These are phyloP conservation scores for Fomitopsis pulvina DNA, from an alignment of 768 basidiomycete species.

Conservation along the genomic window DNA sequence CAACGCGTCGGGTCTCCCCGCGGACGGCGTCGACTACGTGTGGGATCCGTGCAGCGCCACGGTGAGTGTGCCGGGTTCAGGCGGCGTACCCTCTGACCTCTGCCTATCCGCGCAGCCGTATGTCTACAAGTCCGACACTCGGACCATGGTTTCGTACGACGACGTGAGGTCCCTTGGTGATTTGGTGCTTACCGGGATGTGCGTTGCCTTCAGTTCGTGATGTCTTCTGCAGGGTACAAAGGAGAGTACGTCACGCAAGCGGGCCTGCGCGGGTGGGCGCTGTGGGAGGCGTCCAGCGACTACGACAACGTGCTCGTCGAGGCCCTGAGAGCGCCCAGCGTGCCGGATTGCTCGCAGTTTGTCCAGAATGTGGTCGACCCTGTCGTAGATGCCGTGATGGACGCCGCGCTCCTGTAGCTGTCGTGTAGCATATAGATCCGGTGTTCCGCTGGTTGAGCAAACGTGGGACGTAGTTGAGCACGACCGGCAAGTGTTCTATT, in stretches of 20 bases:
- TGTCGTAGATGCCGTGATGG: neutral
- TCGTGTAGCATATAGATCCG: neutral
- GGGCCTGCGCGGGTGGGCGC: constrained; percentile 35
- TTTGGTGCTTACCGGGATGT: neutral
- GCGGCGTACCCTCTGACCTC: neutral
- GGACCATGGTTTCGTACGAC: constrained; percentile 30
- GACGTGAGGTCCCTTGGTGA: constrained; percentile 22
- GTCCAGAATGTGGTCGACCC: neutral
- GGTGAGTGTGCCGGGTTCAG: constrained; percentile 4
- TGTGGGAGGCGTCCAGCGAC: constrained; percentile 42
- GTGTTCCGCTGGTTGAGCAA: neutral
- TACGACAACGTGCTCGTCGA: constrained; percentile 47
- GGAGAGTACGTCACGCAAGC: constrained; percentile 31
- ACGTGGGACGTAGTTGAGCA: neutral
- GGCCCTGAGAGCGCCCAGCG: constrained; percentile 32
- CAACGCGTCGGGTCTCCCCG: constrained; percentile 35
- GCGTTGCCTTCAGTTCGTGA: constrained; percentile 2
- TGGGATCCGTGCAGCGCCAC: constrained; percentile 30
- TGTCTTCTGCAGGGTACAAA: constrained; percentile 28
- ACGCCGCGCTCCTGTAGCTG: neutral
- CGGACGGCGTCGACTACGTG: constrained; percentile 40
- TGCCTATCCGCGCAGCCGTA: constrained; percentile 19
- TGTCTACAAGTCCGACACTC: constrained; percentile 22
- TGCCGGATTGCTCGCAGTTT: neutral
- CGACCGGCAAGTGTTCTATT: no score